These are phyloP conservation scores for Bruguiera gymnorhiza DNA, from an alignment of 345 rosid genomes.

Conservation along the genomic window DNA sequence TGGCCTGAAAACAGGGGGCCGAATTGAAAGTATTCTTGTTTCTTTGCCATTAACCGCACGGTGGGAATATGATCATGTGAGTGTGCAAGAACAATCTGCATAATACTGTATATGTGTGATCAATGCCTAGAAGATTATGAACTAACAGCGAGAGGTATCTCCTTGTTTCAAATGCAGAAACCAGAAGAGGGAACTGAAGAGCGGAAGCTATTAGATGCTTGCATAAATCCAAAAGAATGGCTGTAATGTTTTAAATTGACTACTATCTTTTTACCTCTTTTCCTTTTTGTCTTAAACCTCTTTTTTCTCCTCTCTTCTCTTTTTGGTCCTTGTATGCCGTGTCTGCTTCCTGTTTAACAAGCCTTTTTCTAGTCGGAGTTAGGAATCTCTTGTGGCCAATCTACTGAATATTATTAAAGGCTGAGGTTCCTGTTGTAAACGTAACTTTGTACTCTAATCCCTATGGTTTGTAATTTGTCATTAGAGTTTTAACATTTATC, in stretches of 20 bases:
- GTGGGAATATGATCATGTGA: constrained; percentile 97
- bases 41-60: constrained; percentile 90
- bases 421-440: not conserved
- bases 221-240: constrained; percentile 97
- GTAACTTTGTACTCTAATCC: not conserved
- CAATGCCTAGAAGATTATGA: not conserved
- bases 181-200: constrained; percentile 97
- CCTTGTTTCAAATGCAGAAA: constrained; percentile 45
- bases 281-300: not conserved
- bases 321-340: not conserved
- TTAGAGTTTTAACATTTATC: not conserved
- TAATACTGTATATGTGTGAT: not conserved
- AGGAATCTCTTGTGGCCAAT: not conserved
- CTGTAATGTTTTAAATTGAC: constrained; percentile 25
- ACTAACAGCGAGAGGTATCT: constrained; percentile 12
- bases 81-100: constrained; percentile 17
- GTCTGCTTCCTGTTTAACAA: not conserved
- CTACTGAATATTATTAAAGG: not conserved
- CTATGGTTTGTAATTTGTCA: not conserved
- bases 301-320: not conserved
- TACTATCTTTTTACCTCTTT: not conserved
- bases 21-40: constrained; percentile 96
- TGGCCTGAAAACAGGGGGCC: constrained; percentile 94
- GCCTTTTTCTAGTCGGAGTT: not conserved
- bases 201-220: constrained; percentile 95